Base-by-base conservation (phyloP, 352 stramenopile species). In the Pilasporangium apinafurcum region DNA sequence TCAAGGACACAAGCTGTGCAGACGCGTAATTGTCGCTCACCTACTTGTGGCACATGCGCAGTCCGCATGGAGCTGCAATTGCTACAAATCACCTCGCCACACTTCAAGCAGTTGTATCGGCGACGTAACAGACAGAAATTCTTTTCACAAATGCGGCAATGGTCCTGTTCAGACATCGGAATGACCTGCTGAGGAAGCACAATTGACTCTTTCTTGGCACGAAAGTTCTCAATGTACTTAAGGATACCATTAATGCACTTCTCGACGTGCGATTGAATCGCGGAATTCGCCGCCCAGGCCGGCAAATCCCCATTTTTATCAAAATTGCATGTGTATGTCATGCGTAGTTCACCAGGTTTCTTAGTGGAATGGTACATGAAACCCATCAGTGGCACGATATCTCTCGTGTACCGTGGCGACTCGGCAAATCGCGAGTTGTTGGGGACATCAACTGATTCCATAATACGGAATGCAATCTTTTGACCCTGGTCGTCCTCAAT, bases 311-410 rank as follows among this genome's bases (percentile, higher is more conserved):
- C 77, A 38, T 90, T 88, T 44, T 83, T 85, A 60, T 88, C 77
- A 49, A 93, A 86, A 55, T 85, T 89, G 65, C 81, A 91, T 37
- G 78, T 89, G 60, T 93, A 93, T 17, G 78, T 91, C 68, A 93
- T 76, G 30, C 75, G 76, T 20, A 93, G 61, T 54, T 93, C 78
- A n/a, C 70, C 76, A 2, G 55, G 44, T 16, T 81, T 70, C 51
- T 86, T 86, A 35, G 81, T 93, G 37, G 76, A 87, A 59, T 91
- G 72, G 64, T 89, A 93, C 69, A 93, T 88, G 47, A 90, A 91
- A 10, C 78, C 81, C 59, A 91, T 85, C 47, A 93, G 69, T 30
- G 76, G 81, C 37, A 87, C 76, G 30, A 83, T 63, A 49, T 90
- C 81, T 22, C 81, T 73, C 12, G 65, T 64, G 48, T 85, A 88